Evolutionary conservation across 2,329 filamentous ascomycete genomes (phyloP), one percentile per base, ranked within the genome.

Genomic region (Aurifilum marmelostoma): DNA sequence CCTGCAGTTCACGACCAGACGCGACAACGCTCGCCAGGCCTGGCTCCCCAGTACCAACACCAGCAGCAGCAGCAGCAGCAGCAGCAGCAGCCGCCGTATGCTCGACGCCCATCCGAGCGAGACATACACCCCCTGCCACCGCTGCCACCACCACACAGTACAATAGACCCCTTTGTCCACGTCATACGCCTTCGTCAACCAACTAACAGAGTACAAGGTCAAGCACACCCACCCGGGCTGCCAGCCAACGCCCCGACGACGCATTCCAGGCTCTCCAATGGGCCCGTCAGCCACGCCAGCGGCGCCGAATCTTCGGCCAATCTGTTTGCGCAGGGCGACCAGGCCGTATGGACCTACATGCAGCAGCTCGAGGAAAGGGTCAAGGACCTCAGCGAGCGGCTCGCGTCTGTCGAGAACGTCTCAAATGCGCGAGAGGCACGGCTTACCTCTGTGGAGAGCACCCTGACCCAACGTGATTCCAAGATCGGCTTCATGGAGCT

Each of bases 261-360:
- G 43, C 76, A 80, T 61, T 67, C 77, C 56, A 75, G 80, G 67
- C 77, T 81, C 66, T 80, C 87, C 34, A 85, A 87, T 74, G 83
- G 84, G 32, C 78, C 80, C 65, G 24, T 34, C 32, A 83, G 80
- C 71, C 79, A 71, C 39, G 62, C 63, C n/a, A 68, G 63, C 63
- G 88, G 85, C 63, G 84, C 82, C 21, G 87, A 87, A 70, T 89
- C 87, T 75, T 88, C 87, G 72, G 87, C 87, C 71, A 93, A 92
- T 73, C 83, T 93, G 70, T 90, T 93, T 77, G 82, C 88, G 65
- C 80, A 85, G 24, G 82, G 82, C 24, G 87, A 89, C 64, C 83
- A 88, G 71, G 89, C 88, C 56, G 81, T 94, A 11, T 93, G 90
- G 90, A 81, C 84, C 4, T 93, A 93, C 74, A 87, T 94, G 43